A percentile compares a stretch with the other conserved stretches of the same genome.
phyloP scores from a whole-genome alignment of 2,329 filamentous ascomycete species.

The Fusarium chaquense region DNA sequence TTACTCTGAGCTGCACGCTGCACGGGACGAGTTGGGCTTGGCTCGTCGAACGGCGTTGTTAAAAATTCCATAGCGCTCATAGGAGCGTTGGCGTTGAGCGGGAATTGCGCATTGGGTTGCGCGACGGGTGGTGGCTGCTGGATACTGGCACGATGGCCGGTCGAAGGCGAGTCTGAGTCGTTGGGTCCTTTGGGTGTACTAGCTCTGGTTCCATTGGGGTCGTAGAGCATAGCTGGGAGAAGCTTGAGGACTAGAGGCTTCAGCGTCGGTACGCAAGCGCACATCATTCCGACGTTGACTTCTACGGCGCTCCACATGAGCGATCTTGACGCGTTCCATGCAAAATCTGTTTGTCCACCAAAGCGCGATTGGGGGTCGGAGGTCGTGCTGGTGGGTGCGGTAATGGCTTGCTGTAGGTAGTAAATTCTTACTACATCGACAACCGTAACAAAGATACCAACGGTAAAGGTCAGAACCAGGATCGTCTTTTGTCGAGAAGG shows the following conservation, averaged over 20 bases:
- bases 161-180: conserved; percentile 49
- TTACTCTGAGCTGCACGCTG: conserved; percentile 19
- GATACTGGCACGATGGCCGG: conserved; percentile 41
- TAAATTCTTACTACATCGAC: conserved; percentile 92
- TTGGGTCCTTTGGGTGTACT: conserved; percentile 47
- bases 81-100: conserved; percentile 46
- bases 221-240: conserved; percentile 67
- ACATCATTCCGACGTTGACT: conserved; percentile 90
- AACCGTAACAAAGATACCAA: conserved; percentile 88
- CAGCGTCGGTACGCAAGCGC: conserved; percentile 90
- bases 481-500: conserved; percentile 90
- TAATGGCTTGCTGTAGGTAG: conserved; percentile 82
- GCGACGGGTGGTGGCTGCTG: conserved; percentile 45
- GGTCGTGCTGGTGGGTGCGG: conserved; percentile 54
- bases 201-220: conserved; percentile 59
- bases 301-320: conserved; percentile 96
- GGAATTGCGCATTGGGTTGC: conserved; percentile 31
- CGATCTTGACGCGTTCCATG: conserved; percentile 83
- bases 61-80: conserved; percentile 61
- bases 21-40: conserved; percentile 25
- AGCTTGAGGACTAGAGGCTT: conserved; percentile 83
- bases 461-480: conserved; percentile 84
- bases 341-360: conserved; percentile 65
- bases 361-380: conserved; percentile 59
- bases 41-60: conserved; percentile 56